Conservation (phyloP, 1,284 basidiomycete genomes). For the Abortiporus biennis region DNA sequence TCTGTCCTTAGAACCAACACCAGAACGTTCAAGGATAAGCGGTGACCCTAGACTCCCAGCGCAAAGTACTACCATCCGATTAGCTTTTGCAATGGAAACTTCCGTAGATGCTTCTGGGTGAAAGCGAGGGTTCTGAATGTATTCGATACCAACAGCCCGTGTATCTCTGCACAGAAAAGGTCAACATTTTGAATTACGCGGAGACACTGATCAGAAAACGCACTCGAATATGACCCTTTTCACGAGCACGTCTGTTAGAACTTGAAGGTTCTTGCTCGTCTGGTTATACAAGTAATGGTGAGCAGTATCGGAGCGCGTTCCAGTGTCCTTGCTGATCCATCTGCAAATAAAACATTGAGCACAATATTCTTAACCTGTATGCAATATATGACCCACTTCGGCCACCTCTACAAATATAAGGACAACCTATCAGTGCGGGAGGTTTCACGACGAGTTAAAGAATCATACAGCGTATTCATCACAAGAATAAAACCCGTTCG, state of each 20-base stretch:
- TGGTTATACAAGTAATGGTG: slow-evolving; percentile 54
- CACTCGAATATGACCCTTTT: slow-evolving; percentile 23
- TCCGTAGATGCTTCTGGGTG: slow-evolving; percentile 17
- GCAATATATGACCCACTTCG: slow-evolving; percentile 22
- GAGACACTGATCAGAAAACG: background rate
- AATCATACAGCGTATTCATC: slow-evolving; percentile 9
- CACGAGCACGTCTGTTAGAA: slow-evolving; percentile 20
- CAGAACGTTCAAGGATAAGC: slow-evolving; percentile 41
- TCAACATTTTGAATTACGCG: background rate
- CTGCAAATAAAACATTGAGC: slow-evolving; percentile 19
- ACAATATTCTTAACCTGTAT: background rate
- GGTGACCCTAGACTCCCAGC: slow-evolving; percentile 52
- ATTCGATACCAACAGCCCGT: slow-evolving; percentile 53
- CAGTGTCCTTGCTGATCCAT: slow-evolving; percentile 45
- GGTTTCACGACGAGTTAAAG: too few relatives aligned
- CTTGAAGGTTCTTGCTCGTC: slow-evolving; percentile 16
- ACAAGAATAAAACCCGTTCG: slow-evolving; percentile 6
- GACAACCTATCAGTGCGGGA: background rate
- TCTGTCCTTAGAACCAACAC: slow-evolving; percentile 23
- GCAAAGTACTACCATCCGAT: slow-evolving; percentile 40
- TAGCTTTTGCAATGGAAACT: slow-evolving; percentile 28
- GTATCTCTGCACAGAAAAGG: slow-evolving; percentile 6
- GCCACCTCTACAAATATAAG: slow-evolving; percentile 3
- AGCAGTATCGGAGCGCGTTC: slow-evolving; percentile 51
- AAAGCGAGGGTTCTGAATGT: slow-evolving; percentile 31